Evolutionary conservation across 202 grass and related monocot species (phyloP), one percentile per base, ranked within the genome.

Genomic region (Setaria italica): DNA sequence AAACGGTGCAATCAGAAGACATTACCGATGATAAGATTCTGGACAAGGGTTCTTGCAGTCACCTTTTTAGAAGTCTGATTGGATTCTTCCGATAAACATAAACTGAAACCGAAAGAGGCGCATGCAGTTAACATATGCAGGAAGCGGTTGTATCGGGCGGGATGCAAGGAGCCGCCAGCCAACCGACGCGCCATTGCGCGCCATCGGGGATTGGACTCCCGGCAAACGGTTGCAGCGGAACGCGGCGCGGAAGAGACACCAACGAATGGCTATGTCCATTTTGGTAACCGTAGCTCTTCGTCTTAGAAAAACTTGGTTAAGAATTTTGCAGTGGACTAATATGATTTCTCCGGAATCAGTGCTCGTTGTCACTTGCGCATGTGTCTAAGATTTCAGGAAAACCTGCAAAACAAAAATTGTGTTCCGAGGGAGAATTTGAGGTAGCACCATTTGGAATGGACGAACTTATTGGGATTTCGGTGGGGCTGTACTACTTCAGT

Each of bases 101-200:
- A 75, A 83, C 74, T 60, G 42, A 64, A 75, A 33, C 53, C 48
- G 37, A 70, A 16, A 79, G 45, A n/a, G 29, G 57, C 14, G 53
- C 42, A n/a, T 59, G 70, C 60, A 14, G 84, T 85, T 49, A 80
- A 84, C 60, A 81, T 73, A 57, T 34, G 11, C 32, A 45, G 49
- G 54, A 7, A 70, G 62, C 17, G 53, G 75, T 80, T 70, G 17
- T 53, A 30, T 10, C 10, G 13, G 9, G 9, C 2, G 32, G 53
- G 79, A 62, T 70, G 20, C 41, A 2, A 77, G 11, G 72, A 8
- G 4, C 6, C 13, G 51, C 59, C 59, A 79, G 56, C 49, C 41
- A 86, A 86, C 58, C 33, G 80, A 45, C 43, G 14, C 75, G 67
- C 43, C 59, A 13, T 58, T 86, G 56, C 58, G 88, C 34, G 80